Base-by-base conservation (phyloP, 208 protist species). In the Angomonas deanei region DNA sequence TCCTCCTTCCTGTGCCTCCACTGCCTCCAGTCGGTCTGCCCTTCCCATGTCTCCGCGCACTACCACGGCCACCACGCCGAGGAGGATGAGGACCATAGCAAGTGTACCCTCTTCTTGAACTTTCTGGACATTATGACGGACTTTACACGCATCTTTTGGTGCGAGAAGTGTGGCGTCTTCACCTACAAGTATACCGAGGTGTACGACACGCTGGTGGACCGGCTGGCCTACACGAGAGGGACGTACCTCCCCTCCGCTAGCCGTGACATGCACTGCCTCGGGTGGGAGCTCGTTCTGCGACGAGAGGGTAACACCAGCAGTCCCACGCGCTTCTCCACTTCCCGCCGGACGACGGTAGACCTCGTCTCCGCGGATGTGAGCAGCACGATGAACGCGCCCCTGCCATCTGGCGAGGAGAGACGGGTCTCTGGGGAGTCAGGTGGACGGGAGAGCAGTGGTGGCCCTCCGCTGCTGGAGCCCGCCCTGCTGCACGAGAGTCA, bases 141-240 rank as follows among this genome's bases (percentile, higher is more conserved):
- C 70, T 92, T 79, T 54, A 76, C 88, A 53, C 78, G 85, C 36
- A 74, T 88, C 36, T 92, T 88, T 49, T 92, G 85, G 85, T 92
- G 85, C 58, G 85, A 92, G 62, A 70, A 66, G 65, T 92, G 85
- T 34, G 48, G 58, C 50, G 69, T 66, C 24, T 92, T 92, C 66
- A 92, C 85, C 23, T 92, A 82, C 80, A 76, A 76, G 61, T 68
- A 92, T 64, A 88, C 82, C 27, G 81, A 88, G 66, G 49, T 85
- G 11, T 92, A 92, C 69, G 85, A 92, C 55, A 32, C 72, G 48
- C 59, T 92, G 21, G 82, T 86, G n/a, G 85, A 92, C 49, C 82
- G 82, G 36, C 52, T 92, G 11, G 85, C 77, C 58, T 61, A 67
- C 63, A 87, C 85, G 11, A 79, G 79, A 2, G 80, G 82, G 46